A percentile compares a stretch with the other conserved stretches of the same genome.
These are phyloP conservation scores for Lipomyces starkeyi DNA, from an alignment of 805 yeast species.

Conservation along the genomic window DNA sequence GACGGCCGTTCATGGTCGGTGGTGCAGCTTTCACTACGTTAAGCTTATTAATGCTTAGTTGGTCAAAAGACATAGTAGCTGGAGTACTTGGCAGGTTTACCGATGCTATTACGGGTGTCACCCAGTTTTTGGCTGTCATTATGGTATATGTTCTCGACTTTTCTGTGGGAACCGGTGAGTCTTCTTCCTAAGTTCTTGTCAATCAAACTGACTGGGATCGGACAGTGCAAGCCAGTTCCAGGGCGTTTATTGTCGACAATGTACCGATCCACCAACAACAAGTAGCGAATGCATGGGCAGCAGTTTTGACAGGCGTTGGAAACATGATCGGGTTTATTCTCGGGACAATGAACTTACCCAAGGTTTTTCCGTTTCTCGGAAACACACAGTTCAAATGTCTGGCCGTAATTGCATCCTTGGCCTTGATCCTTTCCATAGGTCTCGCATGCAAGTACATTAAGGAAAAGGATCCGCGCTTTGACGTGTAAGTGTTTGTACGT, in stretches of 20 bases:
- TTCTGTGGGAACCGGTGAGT: conserved; percentile 50
- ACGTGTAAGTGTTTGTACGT: conserved; percentile 43
- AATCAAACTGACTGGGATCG: too few relatives aligned
- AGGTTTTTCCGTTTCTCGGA: conserved; percentile 52
- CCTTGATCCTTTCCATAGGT: conserved; percentile 51
- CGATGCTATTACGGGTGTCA: conserved; percentile 48
- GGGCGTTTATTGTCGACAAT: conserved; percentile 68
- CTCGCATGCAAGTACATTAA: conserved; percentile 51
- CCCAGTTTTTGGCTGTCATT: conserved; percentile 57
- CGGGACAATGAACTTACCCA: conserved; percentile 55
- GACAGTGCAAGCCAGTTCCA: conserved; percentile 63
- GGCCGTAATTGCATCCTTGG: conserved; percentile 51
- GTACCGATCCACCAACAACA: conserved; percentile 64
- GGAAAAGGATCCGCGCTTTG: conserved; percentile 57
- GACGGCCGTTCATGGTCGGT: conserved; percentile 63
- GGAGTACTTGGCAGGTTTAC: conserved; percentile 45
- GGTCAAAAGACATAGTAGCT: conserved; percentile 53
- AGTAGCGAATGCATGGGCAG: conserved; percentile 69
- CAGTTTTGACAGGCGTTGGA: conserved; percentile 65
- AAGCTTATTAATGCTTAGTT: conserved; percentile 54
- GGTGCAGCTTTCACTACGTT: conserved; percentile 57
- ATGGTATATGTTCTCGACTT: conserved; percentile 62
- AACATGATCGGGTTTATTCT: conserved; percentile 63
- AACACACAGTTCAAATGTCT: conserved; percentile 59
- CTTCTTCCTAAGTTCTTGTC: neutral